Percentiles rank a stretch among this genome's conserved stretches.
These are phyloP conservation scores for Phoma sp. DNA, from an alignment of 2,329 filamentous ascomycete species.

Conservation along the genomic window DNA sequence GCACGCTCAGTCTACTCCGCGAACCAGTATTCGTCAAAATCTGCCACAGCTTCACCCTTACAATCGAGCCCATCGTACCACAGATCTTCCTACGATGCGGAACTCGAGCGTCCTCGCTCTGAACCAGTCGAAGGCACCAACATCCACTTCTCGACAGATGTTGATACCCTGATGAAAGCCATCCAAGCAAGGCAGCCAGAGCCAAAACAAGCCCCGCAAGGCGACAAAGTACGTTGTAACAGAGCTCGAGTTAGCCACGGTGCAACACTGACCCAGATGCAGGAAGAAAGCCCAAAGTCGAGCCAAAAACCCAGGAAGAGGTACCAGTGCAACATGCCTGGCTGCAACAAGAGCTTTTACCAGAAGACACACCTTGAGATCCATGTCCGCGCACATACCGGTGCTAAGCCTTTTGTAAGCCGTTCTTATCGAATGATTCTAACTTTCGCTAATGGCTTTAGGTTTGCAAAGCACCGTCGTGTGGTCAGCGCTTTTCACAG, in stretches of 20 bases:
- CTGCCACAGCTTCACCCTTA: slow-evolving; percentile 51
- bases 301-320: slow-evolving; percentile 62
- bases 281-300: slow-evolving; percentile 34
- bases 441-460: slow-evolving; percentile 25
- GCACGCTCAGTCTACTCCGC: slow-evolving; percentile 27
- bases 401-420: slow-evolving; percentile 86
- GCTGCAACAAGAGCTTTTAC: slow-evolving; percentile 81
- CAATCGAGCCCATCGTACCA: slow-evolving; percentile 50
- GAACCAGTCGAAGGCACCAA: slow-evolving; percentile 51
- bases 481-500: slow-evolving; percentile 84
- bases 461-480: slow-evolving; percentile 74
- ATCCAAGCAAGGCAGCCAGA: slow-evolving; percentile 72
- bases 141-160: slow-evolving; percentile 76
- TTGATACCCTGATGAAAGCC: slow-evolving; percentile 87
- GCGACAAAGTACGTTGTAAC: slow-evolving; percentile 38
- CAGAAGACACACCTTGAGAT: slow-evolving; percentile 95
- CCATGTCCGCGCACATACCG: slow-evolving; percentile 86
- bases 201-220: slow-evolving; percentile 36
- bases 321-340: slow-evolving; percentile 74
- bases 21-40: slow-evolving; percentile 48
- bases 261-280: slow-evolving; percentile 1
- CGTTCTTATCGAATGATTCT: not conserved
- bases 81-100: slow-evolving; percentile 37
- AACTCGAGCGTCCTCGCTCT: slow-evolving; percentile 55
- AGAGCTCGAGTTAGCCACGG: not conserved